Conservation (phyloP, 495 filamentous ascomycete genomes). For the Baudoinia panamericana region DNA sequence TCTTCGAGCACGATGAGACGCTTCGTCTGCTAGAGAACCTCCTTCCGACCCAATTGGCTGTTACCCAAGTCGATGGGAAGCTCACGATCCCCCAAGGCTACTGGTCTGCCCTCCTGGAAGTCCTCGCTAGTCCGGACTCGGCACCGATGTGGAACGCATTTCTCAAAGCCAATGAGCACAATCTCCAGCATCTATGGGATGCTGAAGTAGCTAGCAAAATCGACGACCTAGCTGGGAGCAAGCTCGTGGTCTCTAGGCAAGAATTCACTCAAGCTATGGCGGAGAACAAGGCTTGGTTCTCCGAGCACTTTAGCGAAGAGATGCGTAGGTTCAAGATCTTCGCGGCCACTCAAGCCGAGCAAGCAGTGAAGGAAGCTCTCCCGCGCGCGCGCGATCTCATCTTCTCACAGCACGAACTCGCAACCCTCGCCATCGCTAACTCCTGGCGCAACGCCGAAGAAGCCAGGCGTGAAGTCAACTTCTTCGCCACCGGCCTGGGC, state of each 20-base stretch:
- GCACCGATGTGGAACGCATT: conserved; percentile 13
- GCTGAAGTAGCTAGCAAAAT: too few relatives aligned
- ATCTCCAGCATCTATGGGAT: too few relatives aligned
- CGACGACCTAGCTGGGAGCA: neutral
- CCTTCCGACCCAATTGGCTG: conserved; percentile 29
- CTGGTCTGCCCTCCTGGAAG: conserved; percentile 39
- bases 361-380: neutral
- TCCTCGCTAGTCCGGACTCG: conserved; percentile 24
- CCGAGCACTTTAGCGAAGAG: conserved; percentile 2
- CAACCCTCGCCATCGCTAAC: conserved; percentile 19
- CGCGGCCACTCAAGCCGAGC: neutral
- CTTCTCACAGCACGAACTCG: conserved; percentile 6
- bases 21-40: conserved; percentile 22
- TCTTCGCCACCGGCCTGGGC: conserved; percentile 24
- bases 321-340: neutral
- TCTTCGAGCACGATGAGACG: conserved; percentile 19
- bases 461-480: conserved; percentile 24
- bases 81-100: conserved; percentile 38
- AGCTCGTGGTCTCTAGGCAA: neutral
- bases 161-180: conserved; percentile 1
- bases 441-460: conserved; percentile 19
- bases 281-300: conserved; percentile 9
- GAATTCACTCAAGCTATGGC: conserved; percentile 5
- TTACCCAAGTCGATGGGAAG: conserved; percentile 34
- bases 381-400: conserved; percentile 1